phyloP scores from a whole-genome alignment of 83 land plant species.

The Picea abies region DNA sequence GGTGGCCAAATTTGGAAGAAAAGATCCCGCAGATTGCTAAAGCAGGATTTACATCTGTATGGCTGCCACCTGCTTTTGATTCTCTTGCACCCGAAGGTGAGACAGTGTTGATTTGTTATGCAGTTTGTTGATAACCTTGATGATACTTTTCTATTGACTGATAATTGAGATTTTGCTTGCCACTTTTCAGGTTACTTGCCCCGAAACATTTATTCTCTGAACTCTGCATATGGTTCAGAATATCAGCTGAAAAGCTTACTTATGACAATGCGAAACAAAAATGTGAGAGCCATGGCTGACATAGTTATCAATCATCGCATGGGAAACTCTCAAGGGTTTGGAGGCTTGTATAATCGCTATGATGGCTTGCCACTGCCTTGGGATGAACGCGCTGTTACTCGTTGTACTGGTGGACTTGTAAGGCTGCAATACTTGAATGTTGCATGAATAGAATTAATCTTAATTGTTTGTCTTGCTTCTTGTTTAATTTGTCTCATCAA shows the following conservation, averaged over 20 bases:
- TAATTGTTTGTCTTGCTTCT: not conserved
- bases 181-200: conserved; percentile 77
- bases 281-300: conserved; percentile 87
- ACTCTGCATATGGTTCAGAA: conserved; percentile 78
- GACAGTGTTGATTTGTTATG: conserved; percentile 12
- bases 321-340: conserved; percentile 69
- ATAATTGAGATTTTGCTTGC: not conserved
- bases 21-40: conserved; percentile 64
- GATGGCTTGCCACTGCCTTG: conserved; percentile 88
- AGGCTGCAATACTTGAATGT: conserved; percentile 2
- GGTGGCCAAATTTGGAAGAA: conserved; percentile 71
- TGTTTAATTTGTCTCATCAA: not conserved
- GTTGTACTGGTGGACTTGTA: conserved; percentile 88
- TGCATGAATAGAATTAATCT: not conserved
- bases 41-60: conserved; percentile 79
- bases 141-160: not conserved
- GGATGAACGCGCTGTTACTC: conserved; percentile 89
- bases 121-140: not conserved
- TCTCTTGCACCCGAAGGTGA: conserved; percentile 79
- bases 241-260: conserved; percentile 55
- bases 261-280: conserved; percentile 44
- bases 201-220: conserved; percentile 75
- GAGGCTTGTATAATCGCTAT: conserved; percentile 74
- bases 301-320: conserved; percentile 89
- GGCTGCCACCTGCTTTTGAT: conserved; percentile 84